Percentiles rank a stretch among this genome's conserved stretches.
Conservation (phyloP, 108 stramenopile genomes). For the Asterionellopsis glacialis region DNA sequence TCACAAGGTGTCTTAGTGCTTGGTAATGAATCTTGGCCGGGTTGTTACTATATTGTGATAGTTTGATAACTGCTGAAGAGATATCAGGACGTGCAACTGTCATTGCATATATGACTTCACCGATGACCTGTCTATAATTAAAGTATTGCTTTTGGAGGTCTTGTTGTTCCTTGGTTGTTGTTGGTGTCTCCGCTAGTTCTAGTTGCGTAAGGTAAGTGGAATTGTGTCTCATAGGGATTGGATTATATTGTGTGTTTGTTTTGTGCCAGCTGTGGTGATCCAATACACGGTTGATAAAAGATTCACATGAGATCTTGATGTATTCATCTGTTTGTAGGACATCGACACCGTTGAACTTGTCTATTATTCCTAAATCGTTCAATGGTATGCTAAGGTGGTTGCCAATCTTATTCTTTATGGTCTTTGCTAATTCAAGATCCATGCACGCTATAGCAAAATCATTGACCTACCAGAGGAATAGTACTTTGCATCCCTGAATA, state of each 20-base stretch:
- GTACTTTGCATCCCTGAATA: conserved; percentile 6
- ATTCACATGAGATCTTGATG: conserved; percentile 20
- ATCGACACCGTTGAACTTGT: conserved; percentile 28
- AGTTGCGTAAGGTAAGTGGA: background rate
- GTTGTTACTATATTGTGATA: too few relatives aligned
- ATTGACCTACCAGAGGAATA: conserved; percentile 44
- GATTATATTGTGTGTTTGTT: too few relatives aligned
- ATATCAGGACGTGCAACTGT: too few relatives aligned
- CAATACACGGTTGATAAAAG: conserved; percentile 27
- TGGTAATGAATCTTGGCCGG: too few relatives aligned
- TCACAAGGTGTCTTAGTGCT: conserved; percentile 6
- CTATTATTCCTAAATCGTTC: conserved; percentile 16
- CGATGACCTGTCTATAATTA: too few relatives aligned
- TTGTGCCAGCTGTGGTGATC: conserved; percentile 27
- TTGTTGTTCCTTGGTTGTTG: background rate
- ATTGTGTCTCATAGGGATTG: background rate
- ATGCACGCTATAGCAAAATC: conserved; percentile 28
- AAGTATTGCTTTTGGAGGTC: conserved; percentile 1
- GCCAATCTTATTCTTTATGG: background rate
- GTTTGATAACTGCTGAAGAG: too few relatives aligned
- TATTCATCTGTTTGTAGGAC: conserved; percentile 19
- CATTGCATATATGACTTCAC: too few relatives aligned
- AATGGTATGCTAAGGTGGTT: conserved; percentile 5
- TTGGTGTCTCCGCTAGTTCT: background rate
- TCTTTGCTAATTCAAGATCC: background rate